phyloP scores from a whole-genome alignment of 163 green algal genomes.

The Scenedesmus sp. region DNA sequence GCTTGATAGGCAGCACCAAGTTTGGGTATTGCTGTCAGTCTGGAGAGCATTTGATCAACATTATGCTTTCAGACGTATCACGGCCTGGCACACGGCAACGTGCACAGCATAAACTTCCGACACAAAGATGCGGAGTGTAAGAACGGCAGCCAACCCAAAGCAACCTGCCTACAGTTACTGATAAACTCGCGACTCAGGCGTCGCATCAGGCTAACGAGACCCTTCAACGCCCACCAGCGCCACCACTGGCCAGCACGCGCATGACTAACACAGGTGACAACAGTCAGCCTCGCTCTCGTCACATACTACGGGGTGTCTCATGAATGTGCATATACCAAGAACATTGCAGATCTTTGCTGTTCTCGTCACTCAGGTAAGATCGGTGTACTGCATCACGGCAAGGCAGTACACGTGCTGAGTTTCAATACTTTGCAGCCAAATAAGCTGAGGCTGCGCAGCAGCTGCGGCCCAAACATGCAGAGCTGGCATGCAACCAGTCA shows the following conservation, averaged over 20 bases:
- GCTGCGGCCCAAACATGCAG: too few relatives aligned
- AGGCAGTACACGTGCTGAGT: too few relatives aligned
- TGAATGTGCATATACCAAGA: neutral
- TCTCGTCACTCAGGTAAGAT: too few relatives aligned
- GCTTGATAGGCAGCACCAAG: neutral
- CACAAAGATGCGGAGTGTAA: neutral
- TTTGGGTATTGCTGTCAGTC: neutral
- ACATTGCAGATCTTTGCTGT: too few relatives aligned
- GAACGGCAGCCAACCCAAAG: neutral
- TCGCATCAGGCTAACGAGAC: neutral
- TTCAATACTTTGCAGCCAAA: too few relatives aligned
- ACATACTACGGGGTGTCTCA: neutral
- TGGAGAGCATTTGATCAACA: neutral
- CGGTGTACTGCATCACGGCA: too few relatives aligned
- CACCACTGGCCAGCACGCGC: neutral
- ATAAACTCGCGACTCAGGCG: neutral
- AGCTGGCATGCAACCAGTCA: too few relatives aligned
- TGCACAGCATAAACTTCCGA: neutral
- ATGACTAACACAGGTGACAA: too few relatives aligned
- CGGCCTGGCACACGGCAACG: neutral
- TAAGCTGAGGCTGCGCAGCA: too few relatives aligned
- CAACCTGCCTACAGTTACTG: neutral
- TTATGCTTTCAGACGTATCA: neutral
- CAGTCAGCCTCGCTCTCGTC: neutral
- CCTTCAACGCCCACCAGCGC: neutral